Evolutionary conservation across 306 rosid genomes (phyloP).

Genomic region (Coriaria nepalensis): DNA sequence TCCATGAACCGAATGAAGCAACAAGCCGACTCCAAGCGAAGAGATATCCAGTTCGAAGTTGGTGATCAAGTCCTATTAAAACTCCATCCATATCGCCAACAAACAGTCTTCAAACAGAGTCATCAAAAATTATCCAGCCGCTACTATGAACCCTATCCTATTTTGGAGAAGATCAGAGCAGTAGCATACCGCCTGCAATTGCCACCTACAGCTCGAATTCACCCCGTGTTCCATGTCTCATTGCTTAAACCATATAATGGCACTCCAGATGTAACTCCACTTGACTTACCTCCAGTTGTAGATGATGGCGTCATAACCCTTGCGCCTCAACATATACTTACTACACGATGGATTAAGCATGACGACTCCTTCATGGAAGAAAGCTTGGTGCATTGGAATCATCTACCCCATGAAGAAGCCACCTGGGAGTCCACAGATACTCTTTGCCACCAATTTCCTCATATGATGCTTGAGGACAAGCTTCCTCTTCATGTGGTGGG

Average conservation of each 20-base stretch:
- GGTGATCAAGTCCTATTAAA: background rate
- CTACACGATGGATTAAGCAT: background rate
- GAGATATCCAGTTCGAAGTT: background rate
- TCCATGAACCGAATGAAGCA: background rate
- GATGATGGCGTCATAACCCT: background rate
- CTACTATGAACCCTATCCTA: too few relatives aligned
- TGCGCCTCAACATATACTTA: background rate
- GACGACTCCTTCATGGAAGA: background rate
- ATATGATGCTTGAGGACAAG: too few relatives aligned
- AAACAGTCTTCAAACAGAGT: background rate
- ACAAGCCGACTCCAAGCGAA: background rate
- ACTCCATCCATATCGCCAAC: background rate
- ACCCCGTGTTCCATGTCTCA: background rate
- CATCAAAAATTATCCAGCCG: too few relatives aligned
- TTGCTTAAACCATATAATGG: background rate
- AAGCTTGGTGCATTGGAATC: background rate
- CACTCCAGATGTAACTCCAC: background rate
- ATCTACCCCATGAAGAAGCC: background rate
- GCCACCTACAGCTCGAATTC: background rate
- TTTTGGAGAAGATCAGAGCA: too few relatives aligned
- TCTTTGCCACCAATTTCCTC: too few relatives aligned
- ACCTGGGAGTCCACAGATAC: background rate
- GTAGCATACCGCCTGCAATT: too few relatives aligned
- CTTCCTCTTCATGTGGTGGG: too few relatives aligned
- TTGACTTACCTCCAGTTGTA: background rate